A percentile compares a stretch with the other conserved stretches of the same genome.
Conservation (phyloP, 805 yeast genomes). For the Jamesozyma spencerorum region DNA sequence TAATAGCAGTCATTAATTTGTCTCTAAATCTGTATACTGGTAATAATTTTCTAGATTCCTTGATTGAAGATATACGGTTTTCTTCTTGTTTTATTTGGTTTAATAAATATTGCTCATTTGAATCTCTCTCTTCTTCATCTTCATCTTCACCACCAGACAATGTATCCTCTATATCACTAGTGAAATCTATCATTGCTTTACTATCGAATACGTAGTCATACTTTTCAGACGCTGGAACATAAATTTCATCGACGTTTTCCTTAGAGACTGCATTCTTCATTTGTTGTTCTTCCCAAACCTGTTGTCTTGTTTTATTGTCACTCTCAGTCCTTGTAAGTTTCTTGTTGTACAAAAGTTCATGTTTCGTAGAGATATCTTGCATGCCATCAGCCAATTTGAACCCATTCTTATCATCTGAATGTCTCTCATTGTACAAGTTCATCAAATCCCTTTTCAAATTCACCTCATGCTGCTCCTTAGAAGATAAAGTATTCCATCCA, state of each 20-base stretch:
- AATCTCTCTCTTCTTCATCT: constrained; percentile 25
- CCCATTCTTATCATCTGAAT: constrained; percentile 30
- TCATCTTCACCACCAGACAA: constrained; percentile 27
- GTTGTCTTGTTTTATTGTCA: constrained; percentile 27
- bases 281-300: constrained; percentile 30
- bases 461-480: constrained; percentile 43
- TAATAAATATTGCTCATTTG: constrained; percentile 9
- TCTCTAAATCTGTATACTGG: constrained; percentile 66
- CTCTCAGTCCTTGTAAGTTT: constrained; percentile 2
- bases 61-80: constrained; percentile 28
- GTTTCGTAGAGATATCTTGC: constrained; percentile 27
- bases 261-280: constrained; percentile 20
- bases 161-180: constrained; percentile 32
- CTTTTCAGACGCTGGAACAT: constrained; percentile 28
- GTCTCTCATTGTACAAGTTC: constrained; percentile 34
- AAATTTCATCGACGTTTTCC: constrained; percentile 20
- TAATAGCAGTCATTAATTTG: constrained; percentile 50
- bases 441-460: constrained; percentile 42
- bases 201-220: constrained; percentile 75
- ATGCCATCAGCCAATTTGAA: constrained; percentile 53
- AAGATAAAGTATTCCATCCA: constrained; percentile 47
- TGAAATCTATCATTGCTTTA: constrained; percentile 50
- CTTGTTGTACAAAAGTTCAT: background rate
- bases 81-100: constrained; percentile 22
- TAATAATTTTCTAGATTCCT: constrained; percentile 50